These are phyloP conservation scores for Fusarium sp. DNA, from an alignment of 2,329 filamentous ascomycete genomes.

Conservation along the genomic window DNA sequence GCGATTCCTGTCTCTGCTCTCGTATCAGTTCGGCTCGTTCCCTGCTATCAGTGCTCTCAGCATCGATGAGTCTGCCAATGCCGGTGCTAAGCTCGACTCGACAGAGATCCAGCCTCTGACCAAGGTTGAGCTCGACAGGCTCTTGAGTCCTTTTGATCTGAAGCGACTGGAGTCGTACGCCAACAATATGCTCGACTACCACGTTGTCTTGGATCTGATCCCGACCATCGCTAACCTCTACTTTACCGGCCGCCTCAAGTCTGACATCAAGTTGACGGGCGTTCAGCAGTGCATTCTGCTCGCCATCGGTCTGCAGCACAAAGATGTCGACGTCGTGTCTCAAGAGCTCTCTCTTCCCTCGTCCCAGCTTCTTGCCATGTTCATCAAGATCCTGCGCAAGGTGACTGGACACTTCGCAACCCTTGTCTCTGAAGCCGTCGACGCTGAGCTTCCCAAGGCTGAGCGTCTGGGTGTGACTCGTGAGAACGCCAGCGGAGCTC, in stretches of 20 bases:
- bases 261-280: conserved; percentile 73
- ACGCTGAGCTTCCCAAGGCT: conserved; percentile 67
- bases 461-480: conserved; percentile 65
- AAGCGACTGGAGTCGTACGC: conserved; percentile 95
- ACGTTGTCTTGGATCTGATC: conserved; percentile 92
- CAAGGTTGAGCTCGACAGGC: conserved; percentile 77
- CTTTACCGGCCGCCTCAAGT: conserved; percentile 78
- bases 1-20: conserved; percentile 88
- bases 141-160: conserved; percentile 89
- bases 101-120: conserved; percentile 63
- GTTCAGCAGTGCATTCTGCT: conserved; percentile 87
- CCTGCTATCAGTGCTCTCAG: conserved; percentile 78
- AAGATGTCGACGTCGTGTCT: conserved; percentile 81
- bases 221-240: conserved; percentile 83
- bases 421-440: conserved; percentile 76
- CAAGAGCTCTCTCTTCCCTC: conserved; percentile 77
- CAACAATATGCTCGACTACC: conserved; percentile 97
- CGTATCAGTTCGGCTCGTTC: conserved; percentile 91
- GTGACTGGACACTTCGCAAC: conserved; percentile 78
- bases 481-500: conserved; percentile 67
- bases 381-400: conserved; percentile 94
- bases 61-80: conserved; percentile 83
- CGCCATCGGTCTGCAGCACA: conserved; percentile 89
- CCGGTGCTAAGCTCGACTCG: conserved; percentile 71
- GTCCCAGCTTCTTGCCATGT: conserved; percentile 91